Conservation (phyloP, 495 filamentous ascomycete species). For the Tuber umbilicatum region DNA sequence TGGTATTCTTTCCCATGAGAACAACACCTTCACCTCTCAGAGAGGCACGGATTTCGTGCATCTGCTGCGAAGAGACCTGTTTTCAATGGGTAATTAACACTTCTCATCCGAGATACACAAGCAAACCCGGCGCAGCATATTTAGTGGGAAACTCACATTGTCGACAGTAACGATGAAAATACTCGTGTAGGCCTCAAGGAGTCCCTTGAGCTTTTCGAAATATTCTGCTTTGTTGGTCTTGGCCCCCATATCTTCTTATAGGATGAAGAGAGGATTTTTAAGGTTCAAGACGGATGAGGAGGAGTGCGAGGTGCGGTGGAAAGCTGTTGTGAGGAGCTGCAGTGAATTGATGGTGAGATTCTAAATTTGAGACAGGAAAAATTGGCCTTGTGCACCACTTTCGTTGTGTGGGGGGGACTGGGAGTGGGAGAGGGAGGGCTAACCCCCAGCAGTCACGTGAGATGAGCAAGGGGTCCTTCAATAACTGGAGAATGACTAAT, state of each 20-base stretch:
- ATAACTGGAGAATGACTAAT: background rate
- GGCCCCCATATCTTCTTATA: conserved; percentile 99
- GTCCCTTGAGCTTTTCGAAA: conserved; percentile 96
- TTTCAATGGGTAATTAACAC: conserved; percentile 38
- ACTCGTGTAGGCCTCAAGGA: conserved; percentile 84
- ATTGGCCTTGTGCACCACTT: background rate
- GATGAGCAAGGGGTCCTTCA: background rate
- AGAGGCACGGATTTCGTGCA: conserved; percentile 96
- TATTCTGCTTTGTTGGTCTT: conserved; percentile 93
- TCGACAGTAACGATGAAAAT: conserved; percentile 97
- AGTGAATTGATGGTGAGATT: background rate
- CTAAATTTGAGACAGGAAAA: background rate
- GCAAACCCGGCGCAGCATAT: background rate
- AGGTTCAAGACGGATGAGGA: conserved; percentile 49
- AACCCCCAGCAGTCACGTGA: background rate
- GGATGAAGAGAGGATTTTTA: conserved; percentile 93
- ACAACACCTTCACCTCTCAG: conserved; percentile 86
- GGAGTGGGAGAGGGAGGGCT: background rate
- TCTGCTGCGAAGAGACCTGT: conserved; percentile 88
- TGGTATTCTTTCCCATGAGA: conserved; percentile 99
- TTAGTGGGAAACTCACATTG: conserved; percentile 55
- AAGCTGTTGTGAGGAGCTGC: background rate
- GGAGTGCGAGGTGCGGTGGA: background rate
- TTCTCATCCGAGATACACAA: conserved; percentile 15
- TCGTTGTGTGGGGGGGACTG: background rate